Evolutionary conservation across 2,329 filamentous ascomycete genomes (phyloP), one percentile per base, ranked within the genome.

Genomic region (Gliomastix tumulicola): DNA sequence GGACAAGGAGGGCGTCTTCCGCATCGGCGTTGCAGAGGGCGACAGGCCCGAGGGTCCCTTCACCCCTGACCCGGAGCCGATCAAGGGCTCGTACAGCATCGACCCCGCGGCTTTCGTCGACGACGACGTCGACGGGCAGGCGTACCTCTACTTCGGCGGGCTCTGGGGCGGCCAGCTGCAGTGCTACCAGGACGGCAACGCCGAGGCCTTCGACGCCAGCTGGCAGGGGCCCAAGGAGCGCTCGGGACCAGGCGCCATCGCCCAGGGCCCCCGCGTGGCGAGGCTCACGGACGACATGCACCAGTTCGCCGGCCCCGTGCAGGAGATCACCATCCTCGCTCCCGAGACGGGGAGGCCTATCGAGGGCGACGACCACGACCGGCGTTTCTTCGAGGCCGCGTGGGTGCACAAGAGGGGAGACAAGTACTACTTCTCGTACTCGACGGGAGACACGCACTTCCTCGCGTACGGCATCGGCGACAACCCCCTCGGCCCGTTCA

Each of bases 111-210:
- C 68, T 22, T 86, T 88, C 44, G 82, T 88, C 13, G 84, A 89
- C 34, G 51, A 62, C 16, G 84, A 89, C 34, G 51, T 61, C 16
- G 57, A 63, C 34, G 56, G 55, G 27, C 44, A 59, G 39, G 56
- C 48, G 2, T 63, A 63, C 39, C 49, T 63, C 21, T 89, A 88
- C 59, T 88, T 88, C 47, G 84, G 84, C 31, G 84, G 84, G 0
- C 71, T 89, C 17, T 89, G 84, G 84, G 84, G 84, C 40, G 84
- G 84, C 0, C 84, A 89, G 60, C 63, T 89, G 44, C 83, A 88
- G 57, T 88, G 83, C 64, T 89, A 84, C 73, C 67, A 70, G 46
- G 59, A 57, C 20, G 71, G 74, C 22, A 58, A 68, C 43, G 60
- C 60, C 19, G 71, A 68, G 43, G 44, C 54, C 21, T 88, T 80